These are phyloP conservation scores for Xenosphaeropsis pyriputrescens DNA, from an alignment of 2,329 filamentous ascomycete species.

Conservation along the genomic window DNA sequence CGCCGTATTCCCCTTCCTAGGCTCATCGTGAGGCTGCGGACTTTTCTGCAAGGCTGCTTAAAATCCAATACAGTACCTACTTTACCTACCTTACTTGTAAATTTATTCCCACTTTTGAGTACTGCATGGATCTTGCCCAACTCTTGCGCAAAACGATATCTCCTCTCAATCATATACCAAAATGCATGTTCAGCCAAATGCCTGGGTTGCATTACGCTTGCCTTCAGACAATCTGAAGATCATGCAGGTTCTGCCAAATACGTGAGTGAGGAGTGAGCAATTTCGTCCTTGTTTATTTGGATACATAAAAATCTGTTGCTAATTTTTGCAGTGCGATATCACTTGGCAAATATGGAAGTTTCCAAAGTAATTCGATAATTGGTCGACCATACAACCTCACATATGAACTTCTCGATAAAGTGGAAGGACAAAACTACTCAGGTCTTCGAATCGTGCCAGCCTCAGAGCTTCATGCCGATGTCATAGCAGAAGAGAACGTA, in stretches of 20 bases:
- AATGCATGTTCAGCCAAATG: conserved; percentile 32
- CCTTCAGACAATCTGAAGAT: conserved; percentile 42
- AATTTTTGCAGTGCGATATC: conserved; percentile 35
- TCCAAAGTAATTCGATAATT: conserved; percentile 78
- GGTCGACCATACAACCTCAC: conserved; percentile 86
- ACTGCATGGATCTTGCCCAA: too few relatives aligned
- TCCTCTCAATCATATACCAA: too few relatives aligned
- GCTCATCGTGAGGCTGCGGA: too few relatives aligned
- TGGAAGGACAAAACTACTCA: conserved; percentile 47
- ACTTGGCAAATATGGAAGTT: conserved; percentile 83
- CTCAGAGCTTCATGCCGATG: conserved; percentile 70
- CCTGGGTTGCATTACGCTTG: conserved; percentile 44
- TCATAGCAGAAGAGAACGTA: conserved; percentile 38
- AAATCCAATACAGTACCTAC: too few relatives aligned
- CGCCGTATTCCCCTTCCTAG: too few relatives aligned
- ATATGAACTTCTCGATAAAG: conserved; percentile 71
- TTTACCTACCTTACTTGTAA: too few relatives aligned
- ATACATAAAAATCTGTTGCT: conserved; percentile 3
- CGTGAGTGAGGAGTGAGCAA: conserved; percentile 25
- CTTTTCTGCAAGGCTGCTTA: too few relatives aligned
- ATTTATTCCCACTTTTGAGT: too few relatives aligned
- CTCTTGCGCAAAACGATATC: too few relatives aligned
- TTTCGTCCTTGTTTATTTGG: background rate
- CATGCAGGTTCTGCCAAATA: conserved; percentile 43
- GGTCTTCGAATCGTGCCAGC: conserved; percentile 66